Conservation (phyloP, 2,329 filamentous ascomycete genomes). For the Sclerotinia subarctica region DNA sequence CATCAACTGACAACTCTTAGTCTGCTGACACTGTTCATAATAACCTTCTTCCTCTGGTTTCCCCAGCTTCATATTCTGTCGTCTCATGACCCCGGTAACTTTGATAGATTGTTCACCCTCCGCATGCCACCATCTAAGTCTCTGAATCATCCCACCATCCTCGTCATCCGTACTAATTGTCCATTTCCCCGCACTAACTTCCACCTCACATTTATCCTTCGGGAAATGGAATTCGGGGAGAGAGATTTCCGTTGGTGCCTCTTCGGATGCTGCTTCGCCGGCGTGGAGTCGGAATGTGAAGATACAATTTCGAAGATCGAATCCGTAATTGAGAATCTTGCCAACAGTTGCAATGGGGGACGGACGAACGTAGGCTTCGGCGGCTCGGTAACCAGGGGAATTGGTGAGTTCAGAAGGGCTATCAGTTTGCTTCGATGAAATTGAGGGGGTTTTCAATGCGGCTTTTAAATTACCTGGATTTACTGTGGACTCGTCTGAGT, state of each 20-base stretch:
- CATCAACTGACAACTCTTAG: conserved; percentile 48
- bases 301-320: conserved; percentile 75
- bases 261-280: conserved; percentile 55
- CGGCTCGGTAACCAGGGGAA: conserved; percentile 75
- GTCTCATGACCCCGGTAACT: conserved; percentile 70
- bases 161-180: conserved; percentile 72
- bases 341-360: conserved; percentile 75
- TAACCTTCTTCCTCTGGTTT: conserved; percentile 71
- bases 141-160: conserved; percentile 67
- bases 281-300: conserved; percentile 72
- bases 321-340: conserved; percentile 66
- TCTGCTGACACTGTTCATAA: conserved; percentile 62
- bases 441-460: conserved; percentile 65
- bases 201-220: conserved; percentile 64
- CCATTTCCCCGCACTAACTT: conserved; percentile 86
- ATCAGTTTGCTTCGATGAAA: conserved; percentile 55
- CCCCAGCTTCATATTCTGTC: conserved; percentile 49
- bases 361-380: conserved; percentile 88
- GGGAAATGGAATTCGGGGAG: conserved; percentile 93
- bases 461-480: conserved; percentile 73
- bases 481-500: conserved; percentile 56
- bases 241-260: conserved; percentile 75
- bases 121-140: conserved; percentile 88
- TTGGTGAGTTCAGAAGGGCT: conserved; percentile 57
- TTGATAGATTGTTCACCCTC: conserved; percentile 78